Percentiles rank a stretch among this genome's conserved stretches.
Evolutionary conservation across 164 flowering plant species (phyloP).

Genomic region (Macadamia tetraphylla): DNA sequence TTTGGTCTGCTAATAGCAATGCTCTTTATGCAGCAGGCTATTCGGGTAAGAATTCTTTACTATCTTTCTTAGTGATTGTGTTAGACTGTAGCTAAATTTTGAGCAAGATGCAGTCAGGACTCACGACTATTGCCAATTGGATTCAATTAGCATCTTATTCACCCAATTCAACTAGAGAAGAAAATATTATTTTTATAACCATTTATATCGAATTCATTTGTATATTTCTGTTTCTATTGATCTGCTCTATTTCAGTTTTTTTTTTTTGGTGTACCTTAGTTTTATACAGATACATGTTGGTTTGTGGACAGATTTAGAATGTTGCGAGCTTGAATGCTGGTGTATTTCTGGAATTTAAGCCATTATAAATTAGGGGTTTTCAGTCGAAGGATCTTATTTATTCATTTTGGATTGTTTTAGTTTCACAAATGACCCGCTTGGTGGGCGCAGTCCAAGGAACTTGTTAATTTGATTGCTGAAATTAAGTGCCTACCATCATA

Average conservation of each 20-base stretch:
- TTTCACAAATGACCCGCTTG: neutral
- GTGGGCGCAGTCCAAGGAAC: neutral
- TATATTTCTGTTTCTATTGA: neutral
- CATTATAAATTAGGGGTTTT: neutral
- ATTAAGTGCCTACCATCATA: neutral
- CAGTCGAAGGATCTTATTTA: neutral
- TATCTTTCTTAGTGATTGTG: neutral
- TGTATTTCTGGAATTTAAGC: neutral
- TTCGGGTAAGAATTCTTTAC: slow-evolving; percentile 48
- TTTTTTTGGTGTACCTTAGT: neutral
- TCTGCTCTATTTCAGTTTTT: too few relatives aligned
- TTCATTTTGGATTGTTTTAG: neutral
- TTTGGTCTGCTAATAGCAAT: slow-evolving; percentile 96
- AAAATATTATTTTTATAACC: neutral
- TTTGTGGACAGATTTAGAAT: neutral
- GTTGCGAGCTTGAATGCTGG: neutral
- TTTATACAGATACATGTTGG: neutral
- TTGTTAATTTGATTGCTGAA: neutral
- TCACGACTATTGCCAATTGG: neutral
- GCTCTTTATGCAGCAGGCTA: slow-evolving; percentile 98
- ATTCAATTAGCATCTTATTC: neutral
- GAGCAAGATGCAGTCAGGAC: neutral
- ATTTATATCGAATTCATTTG: neutral
- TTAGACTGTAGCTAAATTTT: slow-evolving; percentile 6
- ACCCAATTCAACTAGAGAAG: neutral